Percentiles rank a stretch among this genome's conserved stretches.
Conservation (phyloP, 2,329 filamentous ascomycete species). For the Colletotrichum coccodes region DNA sequence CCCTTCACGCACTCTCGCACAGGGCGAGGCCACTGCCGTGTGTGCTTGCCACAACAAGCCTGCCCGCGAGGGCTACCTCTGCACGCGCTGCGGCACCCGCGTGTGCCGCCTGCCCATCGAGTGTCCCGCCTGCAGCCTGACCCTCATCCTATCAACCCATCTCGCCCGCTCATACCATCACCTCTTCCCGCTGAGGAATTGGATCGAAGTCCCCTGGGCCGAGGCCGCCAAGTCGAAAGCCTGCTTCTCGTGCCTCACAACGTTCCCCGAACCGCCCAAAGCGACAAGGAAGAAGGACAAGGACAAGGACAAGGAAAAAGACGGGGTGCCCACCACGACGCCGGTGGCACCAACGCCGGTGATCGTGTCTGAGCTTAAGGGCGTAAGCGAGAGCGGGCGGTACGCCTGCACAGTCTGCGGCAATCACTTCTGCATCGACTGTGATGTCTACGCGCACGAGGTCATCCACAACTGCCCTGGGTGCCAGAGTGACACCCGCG, state of each 20-base stretch:
- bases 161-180: conserved; percentile 94
- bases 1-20: conserved; percentile 83
- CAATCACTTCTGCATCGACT: conserved; percentile 97
- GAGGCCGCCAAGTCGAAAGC: conserved; percentile 69
- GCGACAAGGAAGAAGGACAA: conserved; percentile 36
- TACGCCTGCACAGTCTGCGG: conserved; percentile 91
- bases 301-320: conserved; percentile 28
- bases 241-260: conserved; percentile 82
- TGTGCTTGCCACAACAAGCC: conserved; percentile 93
- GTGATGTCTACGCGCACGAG: conserved; percentile 94
- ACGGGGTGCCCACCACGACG: conserved; percentile 29
- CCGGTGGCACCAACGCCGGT: conserved; percentile 34
- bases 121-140: conserved; percentile 91
- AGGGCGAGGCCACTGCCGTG: conserved; percentile 72
- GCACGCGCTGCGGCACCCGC: conserved; percentile 87
- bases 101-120: conserved; percentile 91
- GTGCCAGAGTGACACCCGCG: conserved; percentile 70
- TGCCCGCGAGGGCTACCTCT: conserved; percentile 86
- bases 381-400: conserved; percentile 84
- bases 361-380: conserved; percentile 54
- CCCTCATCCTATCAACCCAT: conserved; percentile 93
- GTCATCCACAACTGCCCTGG: conserved; percentile 96
- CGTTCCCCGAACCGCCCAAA: conserved; percentile 69
- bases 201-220: conserved; percentile 88
- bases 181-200: conserved; percentile 89